Evolutionary conservation across 108 stramenopile species (phyloP).

Genomic region (Skeletonema costatum): DNA sequence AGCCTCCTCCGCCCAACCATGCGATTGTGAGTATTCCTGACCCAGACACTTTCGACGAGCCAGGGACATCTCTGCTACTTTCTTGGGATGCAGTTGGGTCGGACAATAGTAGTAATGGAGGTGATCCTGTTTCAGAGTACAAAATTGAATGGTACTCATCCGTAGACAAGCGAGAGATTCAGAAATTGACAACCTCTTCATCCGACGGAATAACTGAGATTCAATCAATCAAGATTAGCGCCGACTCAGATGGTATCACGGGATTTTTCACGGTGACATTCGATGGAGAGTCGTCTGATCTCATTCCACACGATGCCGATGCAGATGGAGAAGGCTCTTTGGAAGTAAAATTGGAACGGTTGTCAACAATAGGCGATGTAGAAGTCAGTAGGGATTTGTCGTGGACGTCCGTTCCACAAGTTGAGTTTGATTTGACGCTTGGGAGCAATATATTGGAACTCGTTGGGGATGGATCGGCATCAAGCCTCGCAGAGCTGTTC

Average conservation of each 20-base stretch:
- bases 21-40: constrained; percentile 28
- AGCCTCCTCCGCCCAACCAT: constrained; percentile 45
- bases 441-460: constrained; percentile 37
- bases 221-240: constrained; percentile 57
- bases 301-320: constrained; percentile 72
- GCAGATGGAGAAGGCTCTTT: constrained; percentile 73
- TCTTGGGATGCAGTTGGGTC: constrained; percentile 43
- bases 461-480: constrained; percentile 17
- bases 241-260: constrained; percentile 63
- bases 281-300: constrained; percentile 68
- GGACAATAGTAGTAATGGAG: constrained; percentile 34
- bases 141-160: constrained; percentile 63
- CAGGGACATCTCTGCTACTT: constrained; percentile 52
- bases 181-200: constrained; percentile 75
- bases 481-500: constrained; percentile 18
- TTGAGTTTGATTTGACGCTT: constrained; percentile 43
- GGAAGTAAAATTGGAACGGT: constrained; percentile 58
- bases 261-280: constrained; percentile 79
- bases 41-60: constrained; percentile 6
- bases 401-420: constrained; percentile 48
- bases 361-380: constrained; percentile 69
- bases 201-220: constrained; percentile 64
- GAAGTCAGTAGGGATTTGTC: constrained; percentile 74
- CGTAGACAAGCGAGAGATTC: constrained; percentile 59
- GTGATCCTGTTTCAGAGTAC: constrained; percentile 49